Evolutionary conservation across 2,329 filamentous ascomycete genomes (phyloP), one percentile per base, ranked within the genome.

Genomic region (Cladophialophora psammophila): DNA sequence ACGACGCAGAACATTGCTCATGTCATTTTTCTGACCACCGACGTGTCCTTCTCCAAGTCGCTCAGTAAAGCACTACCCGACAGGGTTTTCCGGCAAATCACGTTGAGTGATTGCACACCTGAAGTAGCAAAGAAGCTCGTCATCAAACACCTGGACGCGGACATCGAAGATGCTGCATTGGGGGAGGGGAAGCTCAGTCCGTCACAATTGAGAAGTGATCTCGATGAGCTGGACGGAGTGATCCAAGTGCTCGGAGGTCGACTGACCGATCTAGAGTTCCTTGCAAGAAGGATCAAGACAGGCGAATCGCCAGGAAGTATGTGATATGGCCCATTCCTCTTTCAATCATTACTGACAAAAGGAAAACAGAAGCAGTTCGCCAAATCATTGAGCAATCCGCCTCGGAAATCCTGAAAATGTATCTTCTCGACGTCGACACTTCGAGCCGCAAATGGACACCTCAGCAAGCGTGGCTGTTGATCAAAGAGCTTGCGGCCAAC

Each of bases 221-320:
- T 95, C 6, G 77, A 79, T 0, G 91, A 94, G 69, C 85, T 99
- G 1, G 93, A 97, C 74, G 85, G 68, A 34, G 94, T 91, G 72
- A 96, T 98, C 71, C 86, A 89, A 34, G 86, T 89, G 0, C 85
- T 99, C 1, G 95, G 95, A 26, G 95, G 95, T 1, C 91, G 95
- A 3, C 85, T 99, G n/a, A 97, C 93, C 0, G 95, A 99, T 75
- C 88, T 99, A 20, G 94, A 98, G 76, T 96, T 95, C 75, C 87
- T 99, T 52, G 91, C 94, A n/a, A 88, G 94, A 40, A 87, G 95
- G 18, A 91, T 99, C 73, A 92, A 93, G 79, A 88, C 91, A 0
- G 94, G 95, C 15, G 93, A 97, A 77, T 90, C 86, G 1, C 95
- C 95, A 0, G 86, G 85, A 70, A 85, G 81, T 81, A 73, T 32